phyloP scores from a whole-genome alignment of 2,329 filamentous ascomycete species.

The Lanzia echinophila region DNA sequence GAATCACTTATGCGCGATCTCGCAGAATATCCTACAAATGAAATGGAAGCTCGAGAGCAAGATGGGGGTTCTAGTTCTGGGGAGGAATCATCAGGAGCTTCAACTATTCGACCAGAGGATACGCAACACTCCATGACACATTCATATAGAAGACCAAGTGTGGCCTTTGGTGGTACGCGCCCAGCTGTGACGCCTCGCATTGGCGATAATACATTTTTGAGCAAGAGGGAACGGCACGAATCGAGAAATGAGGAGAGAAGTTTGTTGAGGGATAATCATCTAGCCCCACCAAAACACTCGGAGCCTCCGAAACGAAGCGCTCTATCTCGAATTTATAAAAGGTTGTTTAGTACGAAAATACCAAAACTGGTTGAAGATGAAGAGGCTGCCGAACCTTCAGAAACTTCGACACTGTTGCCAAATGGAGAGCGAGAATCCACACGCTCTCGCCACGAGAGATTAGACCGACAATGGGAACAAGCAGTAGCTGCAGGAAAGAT shows the following conservation, averaged over 20 bases:
- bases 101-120: conserved; percentile 28
- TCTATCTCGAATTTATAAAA: conserved; percentile 35
- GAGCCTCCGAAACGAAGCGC: conserved; percentile 30
- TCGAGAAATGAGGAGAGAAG: conserved; percentile 53
- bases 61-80: conserved; percentile 36
- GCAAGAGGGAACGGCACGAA: conserved; percentile 48
- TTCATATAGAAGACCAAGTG: conserved; percentile 70
- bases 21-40: conserved; percentile 55
- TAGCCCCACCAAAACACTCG: conserved; percentile 54
- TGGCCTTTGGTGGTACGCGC: conserved; percentile 65
- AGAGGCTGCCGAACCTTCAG: conserved; percentile 33
- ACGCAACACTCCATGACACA: conserved; percentile 47
- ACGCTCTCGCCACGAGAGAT: conserved; percentile 45
- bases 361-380: conserved; percentile 36
- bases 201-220: conserved; percentile 42
- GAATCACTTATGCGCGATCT: conserved; percentile 60
- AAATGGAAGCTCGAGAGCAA: conserved; percentile 36
- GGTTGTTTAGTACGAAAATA: conserved; percentile 51
- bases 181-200: conserved; percentile 58
- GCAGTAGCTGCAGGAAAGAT: conserved; percentile 76
- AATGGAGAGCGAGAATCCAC: conserved; percentile 36
- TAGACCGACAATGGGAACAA: conserved; percentile 76
- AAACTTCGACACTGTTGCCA: conserved; percentile 37
- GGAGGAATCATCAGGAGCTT: conserved; percentile 31
- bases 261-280: conserved; percentile 57